Base-by-base conservation (phyloP, 331 rosid species). In the Rhamnella rubrinervis region DNA sequence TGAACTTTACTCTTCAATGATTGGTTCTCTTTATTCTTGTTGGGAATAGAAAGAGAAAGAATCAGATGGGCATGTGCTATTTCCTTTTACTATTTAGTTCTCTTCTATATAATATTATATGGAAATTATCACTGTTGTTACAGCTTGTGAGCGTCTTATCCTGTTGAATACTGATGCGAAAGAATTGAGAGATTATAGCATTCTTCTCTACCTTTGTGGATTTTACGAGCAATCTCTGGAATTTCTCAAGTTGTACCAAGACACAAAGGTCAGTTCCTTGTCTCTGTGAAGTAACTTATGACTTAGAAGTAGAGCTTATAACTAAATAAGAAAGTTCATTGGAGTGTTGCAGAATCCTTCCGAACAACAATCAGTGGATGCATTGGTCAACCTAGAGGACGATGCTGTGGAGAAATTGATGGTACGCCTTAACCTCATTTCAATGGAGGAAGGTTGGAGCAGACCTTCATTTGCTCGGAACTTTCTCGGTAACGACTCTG, bases 101-200 rank as follows among this genome's bases (percentile, higher is more conserved):
- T 19, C 9, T 18, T 2, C 3, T 37, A 25, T 37, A 8, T 65
- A 37, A 26, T 61, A 28, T 61, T 21, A 14, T 12, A 64, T 73
- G 63, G 21, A 40, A 62, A 65, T 56, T 61, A 28, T 70, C 31
- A n/a, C 51, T 26, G 15, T 69, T 72, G 31, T 77, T 80, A 65
- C 91, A 93, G 98, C 97, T 37, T 93, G 97, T 49, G 98, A 88
- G 74, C 96, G 97, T 59, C 96, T 93, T 67, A 84, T 93, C 73
- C 85, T 88, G 82, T 69, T 93, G 51, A 75, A 88, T 63, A 77
- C 80, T 61, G 86, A 88, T 67, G 59, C 77, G 13, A 93, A 84
- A 68, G 98, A 93, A 67, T 74, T 93, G 52, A 82, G 96, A 75
- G 98, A 93, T 75, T 93, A 90, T 75, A 87, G 90, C 85, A 81